A percentile compares a stretch with the other conserved stretches of the same genome.
These are phyloP conservation scores for Myriosclerotinia scirpicola DNA, from an alignment of 2,329 filamentous ascomycete genomes.

Conservation along the genomic window DNA sequence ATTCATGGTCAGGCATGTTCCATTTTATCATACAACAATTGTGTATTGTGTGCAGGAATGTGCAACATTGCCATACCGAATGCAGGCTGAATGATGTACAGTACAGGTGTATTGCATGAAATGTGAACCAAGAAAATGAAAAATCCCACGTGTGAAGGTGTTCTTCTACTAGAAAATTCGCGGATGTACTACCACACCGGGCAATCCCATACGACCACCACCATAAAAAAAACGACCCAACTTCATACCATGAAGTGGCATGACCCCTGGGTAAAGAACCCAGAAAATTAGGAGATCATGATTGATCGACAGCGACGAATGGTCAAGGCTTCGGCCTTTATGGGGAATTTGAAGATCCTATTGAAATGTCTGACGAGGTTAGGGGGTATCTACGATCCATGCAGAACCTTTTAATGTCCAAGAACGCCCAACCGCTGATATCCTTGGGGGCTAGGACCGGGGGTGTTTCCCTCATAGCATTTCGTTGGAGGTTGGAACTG, in stretches of 20 bases:
- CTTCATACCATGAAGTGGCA: constrained; percentile 22
- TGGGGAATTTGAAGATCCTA: constrained; percentile 22
- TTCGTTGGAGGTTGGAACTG: constrained; percentile 6
- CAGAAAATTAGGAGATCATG: constrained; percentile 13
- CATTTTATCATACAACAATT: constrained; percentile 12
- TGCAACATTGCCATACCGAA: constrained; percentile 18
- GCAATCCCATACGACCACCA: constrained; percentile 7
- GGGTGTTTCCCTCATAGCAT: constrained; percentile 15
- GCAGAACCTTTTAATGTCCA: constrained; percentile 19
- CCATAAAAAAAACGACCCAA: constrained; percentile 17
- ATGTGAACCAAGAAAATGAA: constrained; percentile 13
- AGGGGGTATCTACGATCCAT: constrained; percentile 20
- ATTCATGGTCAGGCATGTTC: constrained; percentile 9
- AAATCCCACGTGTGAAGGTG: constrained; percentile 22
- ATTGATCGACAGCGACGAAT: constrained; percentile 23
- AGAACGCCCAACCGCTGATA: constrained; percentile 18
- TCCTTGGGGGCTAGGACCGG: constrained; percentile 14
- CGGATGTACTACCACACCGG: constrained; percentile 23
- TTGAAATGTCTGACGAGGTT: constrained; percentile 16
- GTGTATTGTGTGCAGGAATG: constrained; percentile 5
- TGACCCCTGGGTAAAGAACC: constrained; percentile 3
- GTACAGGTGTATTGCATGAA: constrained; percentile 18
- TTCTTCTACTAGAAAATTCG: constrained; percentile 14
- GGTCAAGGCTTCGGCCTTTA: constrained; percentile 23
- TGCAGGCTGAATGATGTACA: constrained; percentile 18